phyloP scores from a whole-genome alignment of 495 filamentous ascomycete species.

The Aspergillus biplanus region DNA sequence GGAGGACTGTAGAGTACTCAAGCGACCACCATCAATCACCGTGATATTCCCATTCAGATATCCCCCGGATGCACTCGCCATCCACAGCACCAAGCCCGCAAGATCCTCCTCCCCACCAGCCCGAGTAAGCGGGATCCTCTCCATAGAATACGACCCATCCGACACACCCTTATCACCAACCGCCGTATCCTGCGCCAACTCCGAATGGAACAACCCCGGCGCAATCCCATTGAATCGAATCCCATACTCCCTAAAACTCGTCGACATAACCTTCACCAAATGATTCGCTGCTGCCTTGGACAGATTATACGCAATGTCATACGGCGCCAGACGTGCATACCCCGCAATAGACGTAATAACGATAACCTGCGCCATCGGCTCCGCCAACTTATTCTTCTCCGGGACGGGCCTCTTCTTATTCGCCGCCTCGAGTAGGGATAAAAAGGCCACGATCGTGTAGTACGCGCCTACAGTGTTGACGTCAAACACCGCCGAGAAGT shows the following conservation, averaged over 20 bases:
- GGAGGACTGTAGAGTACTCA: constrained; percentile 48
- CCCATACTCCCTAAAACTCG: constrained; percentile 54
- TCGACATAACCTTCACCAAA: constrained; percentile 64
- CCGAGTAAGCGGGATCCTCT: constrained; percentile 54
- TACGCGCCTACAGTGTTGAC: constrained; percentile 65
- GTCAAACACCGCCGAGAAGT: constrained; percentile 59
- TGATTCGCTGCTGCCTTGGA: constrained; percentile 69
- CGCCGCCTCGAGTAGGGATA: constrained; percentile 63
- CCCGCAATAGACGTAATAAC: constrained; percentile 65
- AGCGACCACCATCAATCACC: constrained; percentile 62
- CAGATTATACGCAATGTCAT: constrained; percentile 63
- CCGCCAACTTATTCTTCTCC: constrained; percentile 41
- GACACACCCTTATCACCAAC: constrained; percentile 29
- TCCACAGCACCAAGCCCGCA: constrained; percentile 63
- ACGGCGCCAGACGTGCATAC: constrained; percentile 58
- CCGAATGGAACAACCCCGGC: constrained; percentile 66
- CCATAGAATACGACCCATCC: constrained; percentile 47
- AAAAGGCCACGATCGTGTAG: constrained; percentile 66
- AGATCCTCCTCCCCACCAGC: constrained; percentile 65
- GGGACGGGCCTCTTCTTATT: constrained; percentile 53
- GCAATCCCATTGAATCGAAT: constrained; percentile 69
- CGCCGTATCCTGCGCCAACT: constrained; percentile 53
- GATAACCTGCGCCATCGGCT: constrained; percentile 63
- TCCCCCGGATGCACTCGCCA: constrained; percentile 63
- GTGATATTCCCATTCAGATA: constrained; percentile 63